phyloP scores from a whole-genome alignment of 257 asterid species.

The Salvia miltiorrhiza region DNA sequence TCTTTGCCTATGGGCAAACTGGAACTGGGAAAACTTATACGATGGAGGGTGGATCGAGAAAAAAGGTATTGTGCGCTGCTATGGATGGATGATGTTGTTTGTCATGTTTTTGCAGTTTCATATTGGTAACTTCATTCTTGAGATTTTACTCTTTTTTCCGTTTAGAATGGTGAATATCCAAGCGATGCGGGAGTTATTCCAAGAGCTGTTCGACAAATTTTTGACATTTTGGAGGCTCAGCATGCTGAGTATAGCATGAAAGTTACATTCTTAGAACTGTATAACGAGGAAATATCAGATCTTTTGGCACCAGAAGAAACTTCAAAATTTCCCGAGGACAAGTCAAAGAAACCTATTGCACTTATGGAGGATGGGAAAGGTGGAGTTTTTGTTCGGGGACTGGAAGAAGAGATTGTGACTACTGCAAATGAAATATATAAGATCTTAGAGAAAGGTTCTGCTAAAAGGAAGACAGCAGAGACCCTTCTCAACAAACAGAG shows the following conservation, averaged over 20 bases:
- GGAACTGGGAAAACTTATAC: conserved; percentile 99
- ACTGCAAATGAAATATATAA: conserved; percentile 91
- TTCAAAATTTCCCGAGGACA: conserved; percentile 70
- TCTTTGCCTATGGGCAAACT: conserved; percentile 98
- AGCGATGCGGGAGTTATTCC: conserved; percentile 99
- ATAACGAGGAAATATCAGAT: conserved; percentile 94
- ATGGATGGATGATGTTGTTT: conserved; percentile 7
- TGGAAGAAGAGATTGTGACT: conserved; percentile 96
- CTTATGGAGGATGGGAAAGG: conserved; percentile 99
- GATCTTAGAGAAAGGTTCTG: conserved; percentile 93
- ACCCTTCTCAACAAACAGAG: conserved; percentile 98
- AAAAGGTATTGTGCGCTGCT: conserved; percentile 51
- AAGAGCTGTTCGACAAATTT: conserved; percentile 93
- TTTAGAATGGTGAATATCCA: conserved; percentile 93
- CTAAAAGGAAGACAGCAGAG: conserved; percentile 96
- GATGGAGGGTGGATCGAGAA: conserved; percentile 98
- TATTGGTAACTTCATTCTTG: not conserved
- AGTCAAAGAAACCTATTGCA: conserved; percentile 90
- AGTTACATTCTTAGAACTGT: conserved; percentile 87
- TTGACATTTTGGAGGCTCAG: conserved; percentile 86
- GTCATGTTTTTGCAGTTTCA: conserved; percentile 1
- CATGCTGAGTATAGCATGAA: conserved; percentile 94
- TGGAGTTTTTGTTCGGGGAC: conserved; percentile 90
- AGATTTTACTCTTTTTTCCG: conserved; percentile 24
- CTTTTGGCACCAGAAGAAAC: conserved; percentile 90